Base-by-base conservation (phyloP, 2,329 filamentous ascomycete species). In the Achaetomium macrosporum region DNA sequence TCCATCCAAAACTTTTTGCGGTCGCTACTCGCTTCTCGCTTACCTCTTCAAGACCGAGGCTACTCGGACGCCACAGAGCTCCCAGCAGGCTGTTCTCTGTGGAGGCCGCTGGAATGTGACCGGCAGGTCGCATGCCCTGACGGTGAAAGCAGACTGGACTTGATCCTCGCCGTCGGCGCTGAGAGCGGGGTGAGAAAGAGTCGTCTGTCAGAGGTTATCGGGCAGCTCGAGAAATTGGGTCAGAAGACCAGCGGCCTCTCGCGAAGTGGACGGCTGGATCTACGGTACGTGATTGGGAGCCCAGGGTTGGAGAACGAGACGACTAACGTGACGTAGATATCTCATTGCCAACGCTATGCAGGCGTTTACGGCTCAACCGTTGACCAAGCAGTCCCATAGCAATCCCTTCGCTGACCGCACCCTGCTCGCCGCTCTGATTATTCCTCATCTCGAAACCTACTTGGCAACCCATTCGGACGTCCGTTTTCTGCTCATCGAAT, bases 321-420 rank as follows among this genome's bases (percentile, higher is more conserved):
- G 19, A 8, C 36, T 61, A 48, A 58, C 43, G 10, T 13, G 7
- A 5, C 5, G 35, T 39, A 83, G 81, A 57, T 84, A 81, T 59
- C 71, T 85, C 46, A 76, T 84, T 50, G 76, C 76, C 58, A 82
- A 76, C 57, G 78, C 78, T 5, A 81, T 84, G 75, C 81, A 84
- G 63, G 70, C 74, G 0, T 79, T 77, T 57, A 78, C 75, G 5
- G 69, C 75, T 1, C 78, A 79, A 53, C 73, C 73, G 1, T 65
- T 78, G 8, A 63, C 73, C 3, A 73, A 74, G 50, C 77, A 80
- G 54, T 72, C 72, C 3, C 71, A 74, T 31, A 74, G 76, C 51
- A 80, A 79, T 57, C 79, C 78, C 0, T 78, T 82, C 54, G 70
- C 72, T 15, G 76, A 80, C 59, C 73, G 78, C 1, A 69, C 74